Evolutionary conservation across 208 protist species (phyloP).

Genomic region (Acanthamoeba sp.): DNA sequence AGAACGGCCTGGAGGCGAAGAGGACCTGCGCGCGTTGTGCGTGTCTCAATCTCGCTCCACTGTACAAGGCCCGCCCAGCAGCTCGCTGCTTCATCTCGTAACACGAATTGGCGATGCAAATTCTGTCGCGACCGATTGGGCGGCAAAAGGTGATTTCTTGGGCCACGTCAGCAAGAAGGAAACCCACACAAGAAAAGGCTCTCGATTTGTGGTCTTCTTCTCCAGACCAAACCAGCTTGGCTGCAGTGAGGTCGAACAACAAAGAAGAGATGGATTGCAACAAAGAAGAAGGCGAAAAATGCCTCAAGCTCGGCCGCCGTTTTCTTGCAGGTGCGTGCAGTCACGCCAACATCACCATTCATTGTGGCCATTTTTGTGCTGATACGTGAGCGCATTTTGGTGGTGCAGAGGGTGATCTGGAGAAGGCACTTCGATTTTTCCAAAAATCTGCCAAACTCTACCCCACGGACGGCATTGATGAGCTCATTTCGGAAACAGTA

Average conservation of each 20-base stretch:
- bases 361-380: background rate
- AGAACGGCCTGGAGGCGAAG: no score
- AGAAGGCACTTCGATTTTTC: background rate
- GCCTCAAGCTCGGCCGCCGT: background rate
- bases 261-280: slow-evolving; percentile 21
- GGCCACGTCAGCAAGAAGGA: background rate
- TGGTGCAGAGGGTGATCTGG: background rate
- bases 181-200: background rate
- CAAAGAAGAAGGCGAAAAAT: slow-evolving; percentile 28
- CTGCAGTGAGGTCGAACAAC: no score
- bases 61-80: no score
- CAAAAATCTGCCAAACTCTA: slow-evolving; percentile 44
- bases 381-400: background rate
- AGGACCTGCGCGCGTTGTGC: no score
- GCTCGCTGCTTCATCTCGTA: no score
- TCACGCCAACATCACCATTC: background rate
- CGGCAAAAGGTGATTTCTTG: no score
- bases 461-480: background rate
- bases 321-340: background rate
- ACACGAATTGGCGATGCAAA: background rate
- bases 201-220: no score
- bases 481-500: background rate
- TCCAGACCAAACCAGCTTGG: no score
- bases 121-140: no score
- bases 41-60: no score